Conservation (phyloP, 2,329 filamentous ascomycete genomes). For the Emericellopsis atlantica region DNA sequence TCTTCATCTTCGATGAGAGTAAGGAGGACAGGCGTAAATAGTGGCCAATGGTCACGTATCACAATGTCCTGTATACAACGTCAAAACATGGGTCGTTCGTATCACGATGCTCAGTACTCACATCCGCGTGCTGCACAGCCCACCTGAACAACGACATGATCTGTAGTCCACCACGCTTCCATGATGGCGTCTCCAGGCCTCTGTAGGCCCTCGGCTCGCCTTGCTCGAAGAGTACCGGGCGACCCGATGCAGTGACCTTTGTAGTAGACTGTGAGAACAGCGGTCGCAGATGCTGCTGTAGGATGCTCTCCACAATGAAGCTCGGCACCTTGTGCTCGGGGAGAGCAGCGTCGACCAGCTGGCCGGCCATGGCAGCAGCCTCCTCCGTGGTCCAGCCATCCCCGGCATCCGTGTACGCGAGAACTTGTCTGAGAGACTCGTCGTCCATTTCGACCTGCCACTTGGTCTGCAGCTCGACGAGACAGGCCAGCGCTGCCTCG, state of each 20-base stretch:
- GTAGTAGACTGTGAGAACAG: constrained; percentile 49
- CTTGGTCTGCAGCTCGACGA: constrained; percentile 11
- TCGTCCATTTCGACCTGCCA: constrained; percentile 4
- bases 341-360: constrained; percentile 15
- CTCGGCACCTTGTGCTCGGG: constrained; percentile 4
- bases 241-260: constrained; percentile 13
- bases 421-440: constrained; percentile 14
- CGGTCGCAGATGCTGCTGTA: constrained; percentile 52
- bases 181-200: background rate
- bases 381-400: constrained; percentile 25
- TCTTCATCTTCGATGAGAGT: constrained; percentile 54
- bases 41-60: constrained; percentile 48
- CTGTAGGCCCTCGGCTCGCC: background rate
- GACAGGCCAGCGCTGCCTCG: constrained; percentile 14
- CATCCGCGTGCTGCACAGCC: background rate
- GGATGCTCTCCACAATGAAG: constrained; percentile 42
- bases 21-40: constrained; percentile 58
- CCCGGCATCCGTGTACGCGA: constrained; percentile 15
- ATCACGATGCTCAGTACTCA: background rate
- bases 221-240: constrained; percentile 13
- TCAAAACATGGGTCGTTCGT: background rate
- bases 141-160: background rate
- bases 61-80: constrained; percentile 18
- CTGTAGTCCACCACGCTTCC: background rate
- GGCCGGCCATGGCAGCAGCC: constrained; percentile 14